Conservation (phyloP, 495 filamentous ascomycete species). For the Podospora tetraspora region DNA sequence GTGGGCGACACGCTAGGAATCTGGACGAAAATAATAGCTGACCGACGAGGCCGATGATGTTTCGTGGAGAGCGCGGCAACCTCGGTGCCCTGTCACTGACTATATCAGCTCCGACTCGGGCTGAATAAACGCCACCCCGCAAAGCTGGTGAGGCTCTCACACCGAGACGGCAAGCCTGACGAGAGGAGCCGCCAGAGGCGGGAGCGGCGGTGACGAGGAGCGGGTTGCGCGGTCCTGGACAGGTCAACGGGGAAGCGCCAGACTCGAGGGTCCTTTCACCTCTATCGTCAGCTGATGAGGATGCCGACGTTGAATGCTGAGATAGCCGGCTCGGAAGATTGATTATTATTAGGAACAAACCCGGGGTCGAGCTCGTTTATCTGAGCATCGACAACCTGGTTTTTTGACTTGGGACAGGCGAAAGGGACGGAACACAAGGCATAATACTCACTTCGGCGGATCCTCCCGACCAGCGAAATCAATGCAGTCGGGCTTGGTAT, state of each 20-base stretch:
- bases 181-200: not conserved
- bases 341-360: conserved; percentile 18
- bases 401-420: conserved; percentile 3
- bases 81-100: not conserved
- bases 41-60: not conserved
- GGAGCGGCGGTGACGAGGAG: not conserved
- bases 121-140: not conserved
- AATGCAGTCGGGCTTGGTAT: conserved; percentile 23
- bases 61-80: not conserved
- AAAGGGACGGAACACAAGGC: conserved; percentile 10
- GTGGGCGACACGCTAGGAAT: not conserved
- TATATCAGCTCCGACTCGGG: not conserved
- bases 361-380: conserved; percentile 5
- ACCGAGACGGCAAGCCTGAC: not conserved
- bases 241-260: not conserved
- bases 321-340: conserved; percentile 8
- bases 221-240: not conserved
- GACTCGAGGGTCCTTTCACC: not conserved
- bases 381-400: conserved; percentile 15
- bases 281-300: not conserved
- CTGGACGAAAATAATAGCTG: not conserved
- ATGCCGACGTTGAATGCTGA: not conserved
- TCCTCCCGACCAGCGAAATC: conserved; percentile 19
- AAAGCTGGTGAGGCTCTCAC: not conserved
- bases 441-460: conserved; percentile 16